Percentiles rank a stretch among this genome's conserved stretches.
These are phyloP conservation scores for Stenocarpella maydis DNA, from an alignment of 2,329 filamentous ascomycete genomes.

Conservation along the genomic window DNA sequence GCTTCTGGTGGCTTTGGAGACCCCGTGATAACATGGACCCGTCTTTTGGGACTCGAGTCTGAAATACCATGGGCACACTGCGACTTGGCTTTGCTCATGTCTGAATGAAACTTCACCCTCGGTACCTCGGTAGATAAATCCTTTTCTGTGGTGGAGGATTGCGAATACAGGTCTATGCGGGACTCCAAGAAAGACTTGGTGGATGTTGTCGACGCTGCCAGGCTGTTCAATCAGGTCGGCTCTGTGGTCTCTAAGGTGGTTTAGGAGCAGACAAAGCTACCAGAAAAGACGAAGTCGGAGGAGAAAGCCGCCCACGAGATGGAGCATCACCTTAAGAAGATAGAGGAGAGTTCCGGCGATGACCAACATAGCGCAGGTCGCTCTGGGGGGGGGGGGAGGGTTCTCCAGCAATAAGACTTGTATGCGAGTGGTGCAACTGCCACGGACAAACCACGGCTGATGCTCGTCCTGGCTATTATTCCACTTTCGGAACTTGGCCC, in stretches of 20 bases:
- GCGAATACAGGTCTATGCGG: constrained; percentile 81
- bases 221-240: constrained; percentile 80
- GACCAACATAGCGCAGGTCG: neutral
- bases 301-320: constrained; percentile 56
- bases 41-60: no score
- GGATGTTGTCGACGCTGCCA: constrained; percentile 88
- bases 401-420: neutral
- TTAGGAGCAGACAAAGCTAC: neutral
- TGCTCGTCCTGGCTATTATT: no score
- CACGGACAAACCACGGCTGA: no score
- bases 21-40: no score
- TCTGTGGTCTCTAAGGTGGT: constrained; percentile 72
- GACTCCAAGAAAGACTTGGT: constrained; percentile 86
- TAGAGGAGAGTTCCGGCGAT: neutral
- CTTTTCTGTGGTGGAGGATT: constrained; percentile 61
- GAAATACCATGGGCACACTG: no score
- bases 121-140: no score
- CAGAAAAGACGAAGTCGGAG: constrained; percentile 68
- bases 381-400: no score
- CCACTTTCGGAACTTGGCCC: constrained; percentile 64
- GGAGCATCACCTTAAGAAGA: constrained; percentile 35
- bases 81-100: no score
- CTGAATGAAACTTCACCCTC: no score
- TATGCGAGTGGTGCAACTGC: no score
- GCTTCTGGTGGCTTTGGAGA: no score